phyloP scores from a whole-genome alignment of 1,284 basidiomycete species.

The Trichosporon faecale region DNA sequence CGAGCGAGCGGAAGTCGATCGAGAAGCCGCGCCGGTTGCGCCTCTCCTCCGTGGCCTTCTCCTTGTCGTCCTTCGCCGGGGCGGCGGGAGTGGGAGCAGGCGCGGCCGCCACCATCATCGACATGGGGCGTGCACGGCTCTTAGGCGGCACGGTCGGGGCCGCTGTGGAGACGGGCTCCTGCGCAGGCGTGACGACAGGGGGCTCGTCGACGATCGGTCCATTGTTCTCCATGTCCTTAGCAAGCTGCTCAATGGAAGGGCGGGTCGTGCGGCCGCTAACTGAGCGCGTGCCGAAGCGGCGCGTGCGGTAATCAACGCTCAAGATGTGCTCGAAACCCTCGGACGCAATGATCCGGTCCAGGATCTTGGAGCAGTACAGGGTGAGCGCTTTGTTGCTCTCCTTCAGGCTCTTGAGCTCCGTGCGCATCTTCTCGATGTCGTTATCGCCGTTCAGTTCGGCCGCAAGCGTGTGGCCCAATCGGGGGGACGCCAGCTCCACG shows the following conservation, averaged over 20 bases:
- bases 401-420: constrained; percentile 81
- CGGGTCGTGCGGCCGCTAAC: not conserved
- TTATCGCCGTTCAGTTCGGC: constrained; percentile 67
- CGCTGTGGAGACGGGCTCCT: not conserved
- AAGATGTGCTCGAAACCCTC: constrained; percentile 93
- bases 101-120: not conserved
- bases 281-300: constrained; percentile 24
- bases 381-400: constrained; percentile 93
- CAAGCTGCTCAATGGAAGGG: constrained; percentile 16
- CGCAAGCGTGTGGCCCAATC: constrained; percentile 56
- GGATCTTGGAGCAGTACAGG: constrained; percentile 90
- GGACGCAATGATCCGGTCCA: constrained; percentile 88
- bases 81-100: not conserved
- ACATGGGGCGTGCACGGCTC: constrained; percentile 8
- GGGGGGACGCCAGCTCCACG: not conserved
- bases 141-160: not conserved
- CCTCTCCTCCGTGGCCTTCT: constrained; percentile 27
- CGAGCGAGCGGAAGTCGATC: constrained; percentile 48
- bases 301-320: constrained; percentile 70
- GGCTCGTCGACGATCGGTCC: not conserved
- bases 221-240: constrained; percentile 20
- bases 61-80: constrained; percentile 5
- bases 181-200: not conserved
- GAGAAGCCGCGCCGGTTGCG: constrained; percentile 47
- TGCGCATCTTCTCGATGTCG: constrained; percentile 71